Percentiles rank a stretch among this genome's conserved stretches.
These are phyloP conservation scores for Phytopythium litorale DNA, from an alignment of 352 stramenopile genomes.

Conservation along the genomic window DNA sequence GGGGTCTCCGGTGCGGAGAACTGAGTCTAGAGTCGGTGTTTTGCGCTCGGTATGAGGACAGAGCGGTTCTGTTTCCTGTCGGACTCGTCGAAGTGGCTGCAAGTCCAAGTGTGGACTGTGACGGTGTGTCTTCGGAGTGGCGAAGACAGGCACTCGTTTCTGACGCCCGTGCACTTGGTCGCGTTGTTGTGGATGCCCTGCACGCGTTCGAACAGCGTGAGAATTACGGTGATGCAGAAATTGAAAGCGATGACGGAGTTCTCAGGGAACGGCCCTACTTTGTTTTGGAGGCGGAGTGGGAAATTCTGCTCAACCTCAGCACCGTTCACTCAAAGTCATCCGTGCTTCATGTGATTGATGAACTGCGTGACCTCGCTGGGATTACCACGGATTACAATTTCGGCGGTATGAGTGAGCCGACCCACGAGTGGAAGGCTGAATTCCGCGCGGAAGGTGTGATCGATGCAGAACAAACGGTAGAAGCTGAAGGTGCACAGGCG, in stretches of 20 bases:
- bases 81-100: not conserved
- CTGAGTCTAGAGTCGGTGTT: not conserved
- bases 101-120: not conserved
- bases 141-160: not conserved
- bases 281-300: not conserved
- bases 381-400: not conserved
- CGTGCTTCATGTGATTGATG: not conserved
- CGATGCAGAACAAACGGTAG: too few species aligned
- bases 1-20: not conserved
- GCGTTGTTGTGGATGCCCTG: not conserved
- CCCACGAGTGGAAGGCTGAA: not conserved
- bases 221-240: not conserved
- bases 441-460: not conserved
- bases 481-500: not conserved
- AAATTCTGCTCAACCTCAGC: not conserved
- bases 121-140: not conserved
- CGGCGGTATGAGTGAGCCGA: not conserved
- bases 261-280: not conserved
- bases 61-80: not conserved
- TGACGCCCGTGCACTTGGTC: not conserved
- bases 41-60: not conserved
- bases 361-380: not conserved
- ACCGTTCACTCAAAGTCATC: not conserved
- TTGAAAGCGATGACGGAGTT: not conserved
- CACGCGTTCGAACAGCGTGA: not conserved